Evolutionary conservation across 148 eudicot genomes (phyloP).

Genomic region (Amaranthus palmeri): DNA sequence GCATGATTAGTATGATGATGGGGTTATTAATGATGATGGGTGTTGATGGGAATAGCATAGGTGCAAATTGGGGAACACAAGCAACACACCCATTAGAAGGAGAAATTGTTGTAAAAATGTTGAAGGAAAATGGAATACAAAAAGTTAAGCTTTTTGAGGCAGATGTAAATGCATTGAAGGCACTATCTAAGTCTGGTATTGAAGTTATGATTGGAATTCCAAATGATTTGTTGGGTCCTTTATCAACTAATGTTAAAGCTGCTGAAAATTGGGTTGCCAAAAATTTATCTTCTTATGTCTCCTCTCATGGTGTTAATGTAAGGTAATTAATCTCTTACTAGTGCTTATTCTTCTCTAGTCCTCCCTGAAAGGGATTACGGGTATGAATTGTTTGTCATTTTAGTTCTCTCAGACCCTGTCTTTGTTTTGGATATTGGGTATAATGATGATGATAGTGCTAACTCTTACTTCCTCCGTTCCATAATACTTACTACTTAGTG

Average conservation of each 20-base stretch:
- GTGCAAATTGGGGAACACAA: slow-evolving; percentile 83
- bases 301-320: slow-evolving; percentile 57
- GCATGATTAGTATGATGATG: slow-evolving; percentile 12
- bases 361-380: no score
- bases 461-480: no score
- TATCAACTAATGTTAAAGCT: slow-evolving; percentile 48
- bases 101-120: slow-evolving; percentile 47
- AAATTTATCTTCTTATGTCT: slow-evolving; percentile 58
- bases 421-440: no score
- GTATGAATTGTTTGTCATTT: no score
- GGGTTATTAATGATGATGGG: slow-evolving; percentile 19
- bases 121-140: slow-evolving; percentile 62
- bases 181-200: slow-evolving; percentile 60
- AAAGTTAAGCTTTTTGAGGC: slow-evolving; percentile 80
- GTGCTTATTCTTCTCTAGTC: neutral
- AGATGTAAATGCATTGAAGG: slow-evolving; percentile 40
- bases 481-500: no score
- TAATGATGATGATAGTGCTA: no score
- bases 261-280: slow-evolving; percentile 76
- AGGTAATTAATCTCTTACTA: slow-evolving; percentile 24
- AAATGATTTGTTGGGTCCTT: slow-evolving; percentile 54
- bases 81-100: slow-evolving; percentile 55
- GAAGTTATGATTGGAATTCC: slow-evolving; percentile 87
- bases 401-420: no score
- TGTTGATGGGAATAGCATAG: slow-evolving; percentile 41